These are phyloP conservation scores for Hyaloscypha variabilis DNA, from an alignment of 495 filamentous ascomycete species.

Conservation along the genomic window DNA sequence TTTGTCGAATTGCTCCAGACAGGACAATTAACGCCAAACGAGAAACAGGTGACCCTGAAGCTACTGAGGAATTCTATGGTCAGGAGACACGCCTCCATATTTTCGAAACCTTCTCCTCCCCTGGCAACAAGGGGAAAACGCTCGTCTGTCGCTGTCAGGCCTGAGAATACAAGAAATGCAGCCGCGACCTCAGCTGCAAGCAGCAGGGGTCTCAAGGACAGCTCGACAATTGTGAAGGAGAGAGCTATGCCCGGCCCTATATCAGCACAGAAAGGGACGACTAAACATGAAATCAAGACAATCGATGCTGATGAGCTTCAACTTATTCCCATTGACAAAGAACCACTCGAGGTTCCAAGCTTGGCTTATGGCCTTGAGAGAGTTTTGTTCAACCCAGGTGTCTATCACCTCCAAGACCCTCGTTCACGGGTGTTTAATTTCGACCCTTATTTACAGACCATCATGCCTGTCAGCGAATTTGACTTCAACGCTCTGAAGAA, in stretches of 20 bases:
- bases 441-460: constrained; percentile 86
- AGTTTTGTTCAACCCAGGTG: constrained; percentile 93
- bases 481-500: constrained; percentile 83
- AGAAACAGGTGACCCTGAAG: neutral
- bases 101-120: too few relatives aligned
- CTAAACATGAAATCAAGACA: constrained; percentile 25
- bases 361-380: constrained; percentile 83
- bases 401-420: constrained; percentile 89
- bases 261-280: constrained; percentile 2
- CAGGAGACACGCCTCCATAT: neutral
- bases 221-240: neutral
- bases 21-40: neutral
- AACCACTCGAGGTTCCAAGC: constrained; percentile 63
- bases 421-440: constrained; percentile 91
- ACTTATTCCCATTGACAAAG: constrained; percentile 48
- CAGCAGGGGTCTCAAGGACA: too few relatives aligned
- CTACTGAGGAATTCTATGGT: neutral
- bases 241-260: neutral
- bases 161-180: neutral
- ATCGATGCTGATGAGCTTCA: constrained; percentile 35
- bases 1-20: neutral
- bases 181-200: neutral
- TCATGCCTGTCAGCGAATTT: constrained; percentile 91
- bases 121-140: neutral
- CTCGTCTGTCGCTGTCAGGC: too few relatives aligned